Percentiles rank a stretch among this genome's conserved stretches.
Conservation (phyloP, 1,284 basidiomycete species). For the Malassezia caprae region DNA sequence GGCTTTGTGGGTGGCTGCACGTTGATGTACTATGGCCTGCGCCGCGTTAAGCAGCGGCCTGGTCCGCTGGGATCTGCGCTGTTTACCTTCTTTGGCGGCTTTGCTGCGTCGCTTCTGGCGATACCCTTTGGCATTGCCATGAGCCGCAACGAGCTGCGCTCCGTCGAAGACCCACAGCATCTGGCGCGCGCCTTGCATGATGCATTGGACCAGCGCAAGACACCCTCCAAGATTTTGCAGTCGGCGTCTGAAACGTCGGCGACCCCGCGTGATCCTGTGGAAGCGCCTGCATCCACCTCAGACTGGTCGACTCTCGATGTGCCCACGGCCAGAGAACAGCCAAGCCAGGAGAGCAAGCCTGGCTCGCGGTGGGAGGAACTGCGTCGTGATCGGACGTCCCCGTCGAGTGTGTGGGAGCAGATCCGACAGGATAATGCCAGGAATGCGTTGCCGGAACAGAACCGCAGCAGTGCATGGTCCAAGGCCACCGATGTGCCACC, state of each 20-base stretch:
- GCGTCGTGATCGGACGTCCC: slow-evolving; percentile 6
- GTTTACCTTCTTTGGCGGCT: slow-evolving; percentile 9
- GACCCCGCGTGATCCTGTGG: not conserved
- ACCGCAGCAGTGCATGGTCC: not conserved
- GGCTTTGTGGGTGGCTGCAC: slow-evolving; percentile 10
- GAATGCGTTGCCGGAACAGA: not conserved
- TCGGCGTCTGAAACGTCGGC: not conserved
- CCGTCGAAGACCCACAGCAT: slow-evolving; percentile 15
- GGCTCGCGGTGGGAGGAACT: slow-evolving; percentile 16
- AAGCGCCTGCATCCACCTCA: not conserved
- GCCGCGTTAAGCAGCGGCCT: not conserved
- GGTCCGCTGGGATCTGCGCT: not conserved
- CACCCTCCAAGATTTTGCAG: not conserved
- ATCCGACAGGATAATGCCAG: slow-evolving; percentile 8
- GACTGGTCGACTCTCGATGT: slow-evolving; percentile 11
- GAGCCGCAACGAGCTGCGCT: slow-evolving; percentile 10
- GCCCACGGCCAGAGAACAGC: not conserved
- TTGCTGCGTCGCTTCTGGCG: slow-evolving; percentile 9
- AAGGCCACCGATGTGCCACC: not conserved
- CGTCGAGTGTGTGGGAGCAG: slow-evolving; percentile 14
- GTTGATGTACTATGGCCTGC: slow-evolving; percentile 2
- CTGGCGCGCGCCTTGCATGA: slow-evolving; percentile 10
- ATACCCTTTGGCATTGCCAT: slow-evolving; percentile 12
- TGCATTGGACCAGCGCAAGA: slow-evolving; percentile 9
- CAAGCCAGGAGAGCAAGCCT: not conserved